phyloP scores from a whole-genome alignment of 768 basidiomycete species.

The Pulveroboletus ravenelii region DNA sequence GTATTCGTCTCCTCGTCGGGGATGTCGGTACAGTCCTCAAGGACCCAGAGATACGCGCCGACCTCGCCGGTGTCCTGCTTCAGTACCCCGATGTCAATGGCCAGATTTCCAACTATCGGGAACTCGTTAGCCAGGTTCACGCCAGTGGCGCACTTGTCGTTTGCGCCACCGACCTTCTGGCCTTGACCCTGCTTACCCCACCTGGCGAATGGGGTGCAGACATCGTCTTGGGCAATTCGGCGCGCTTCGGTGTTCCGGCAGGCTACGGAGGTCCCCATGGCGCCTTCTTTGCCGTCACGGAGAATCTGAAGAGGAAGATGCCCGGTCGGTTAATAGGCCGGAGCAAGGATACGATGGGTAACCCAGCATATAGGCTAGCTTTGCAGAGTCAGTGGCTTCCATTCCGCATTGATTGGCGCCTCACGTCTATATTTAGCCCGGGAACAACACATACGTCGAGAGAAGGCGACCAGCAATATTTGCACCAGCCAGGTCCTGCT shows the following conservation, averaged over 20 bases:
- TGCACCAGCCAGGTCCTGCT: slow-evolving; percentile 97
- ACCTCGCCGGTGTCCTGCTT: slow-evolving; percentile 82
- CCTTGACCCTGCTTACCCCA: slow-evolving; percentile 87
- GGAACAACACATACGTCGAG: slow-evolving; percentile 94
- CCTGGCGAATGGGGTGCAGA: slow-evolving; percentile 99
- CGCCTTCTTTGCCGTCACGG: slow-evolving; percentile 93
- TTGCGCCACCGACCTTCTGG: slow-evolving; percentile 88
- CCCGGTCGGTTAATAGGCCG: slow-evolving; percentile 94
- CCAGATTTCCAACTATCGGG: slow-evolving; percentile 65
- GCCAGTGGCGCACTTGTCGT: slow-evolving; percentile 73
- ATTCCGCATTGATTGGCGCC: slow-evolving; percentile 1
- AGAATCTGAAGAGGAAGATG: slow-evolving; percentile 94
- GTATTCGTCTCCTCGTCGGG: slow-evolving; percentile 73
- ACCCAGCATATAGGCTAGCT: slow-evolving; percentile 86
- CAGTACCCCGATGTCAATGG: slow-evolving; percentile 96
- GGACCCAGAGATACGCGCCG: slow-evolving; percentile 49
- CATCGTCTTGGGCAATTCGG: slow-evolving; percentile 91
- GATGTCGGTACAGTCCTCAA: slow-evolving; percentile 49
- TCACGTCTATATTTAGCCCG: slow-evolving; percentile 52
- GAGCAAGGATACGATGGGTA: slow-evolving; percentile 79
- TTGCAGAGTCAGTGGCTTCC: slow-evolving; percentile 72
- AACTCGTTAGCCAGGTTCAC: slow-evolving; percentile 66
- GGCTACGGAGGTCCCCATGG: slow-evolving; percentile 99
- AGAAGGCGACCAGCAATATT: slow-evolving; percentile 98
- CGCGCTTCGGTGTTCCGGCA: slow-evolving; percentile 92